phyloP scores from a whole-genome alignment of 176 grass and related monocot species.

The Oryza australiensis region DNA sequence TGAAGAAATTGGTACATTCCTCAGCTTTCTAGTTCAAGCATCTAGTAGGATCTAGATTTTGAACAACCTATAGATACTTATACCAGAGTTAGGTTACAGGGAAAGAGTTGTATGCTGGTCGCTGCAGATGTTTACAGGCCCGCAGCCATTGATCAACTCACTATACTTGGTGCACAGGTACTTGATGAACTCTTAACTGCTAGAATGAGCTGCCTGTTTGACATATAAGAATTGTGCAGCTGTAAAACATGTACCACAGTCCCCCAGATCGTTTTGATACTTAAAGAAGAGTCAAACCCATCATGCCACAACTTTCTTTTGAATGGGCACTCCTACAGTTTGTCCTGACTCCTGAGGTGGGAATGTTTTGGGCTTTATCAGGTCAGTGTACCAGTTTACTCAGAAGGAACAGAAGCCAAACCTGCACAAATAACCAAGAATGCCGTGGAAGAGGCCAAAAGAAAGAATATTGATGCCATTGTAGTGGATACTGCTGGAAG shows the following conservation, averaged over 20 bases:
- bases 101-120: conserved; percentile 92
- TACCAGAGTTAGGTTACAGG: conserved; percentile 64
- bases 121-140: conserved; percentile 98
- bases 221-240: not conserved
- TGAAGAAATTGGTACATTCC: conserved; percentile 83
- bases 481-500: conserved; percentile 94
- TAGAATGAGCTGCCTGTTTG: not conserved
- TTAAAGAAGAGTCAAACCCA: not conserved
- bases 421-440: conserved; percentile 84
- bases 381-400: conserved; percentile 87
- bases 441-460: conserved; percentile 78
- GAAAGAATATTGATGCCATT: conserved; percentile 77
- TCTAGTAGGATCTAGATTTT: conserved; percentile 7
- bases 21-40: not conserved
- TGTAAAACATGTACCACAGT: not conserved
- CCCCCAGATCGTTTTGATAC: not conserved
- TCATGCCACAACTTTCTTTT: not conserved
- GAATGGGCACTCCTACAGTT: not conserved
- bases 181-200: not conserved
- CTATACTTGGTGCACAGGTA: conserved; percentile 86
- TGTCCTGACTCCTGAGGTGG: not conserved
- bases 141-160: conserved; percentile 97
- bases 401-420: conserved; percentile 70
- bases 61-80: conserved; percentile 46
- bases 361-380: conserved; percentile 14